Percentiles rank a stretch among this genome's conserved stretches.
Conservation (phyloP, 148 eudicot genomes). For the Pouteria glomerata region DNA sequence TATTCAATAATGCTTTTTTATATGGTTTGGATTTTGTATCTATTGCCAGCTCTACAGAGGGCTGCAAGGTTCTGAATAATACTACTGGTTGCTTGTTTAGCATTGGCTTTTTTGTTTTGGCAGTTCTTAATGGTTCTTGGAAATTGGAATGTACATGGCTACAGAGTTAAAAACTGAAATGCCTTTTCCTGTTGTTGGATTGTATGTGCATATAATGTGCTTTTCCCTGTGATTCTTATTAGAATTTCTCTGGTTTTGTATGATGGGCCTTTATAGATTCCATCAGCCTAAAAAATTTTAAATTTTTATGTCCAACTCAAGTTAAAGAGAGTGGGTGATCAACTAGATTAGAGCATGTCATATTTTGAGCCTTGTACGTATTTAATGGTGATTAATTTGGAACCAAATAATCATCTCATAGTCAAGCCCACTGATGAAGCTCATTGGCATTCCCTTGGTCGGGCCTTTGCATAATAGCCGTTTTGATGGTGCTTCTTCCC, state of each 20-base stretch:
- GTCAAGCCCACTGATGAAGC: too few relatives aligned
- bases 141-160: background rate
- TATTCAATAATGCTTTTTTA: background rate
- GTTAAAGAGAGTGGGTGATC: too few relatives aligned
- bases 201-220: background rate
- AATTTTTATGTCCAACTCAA: too few relatives aligned
- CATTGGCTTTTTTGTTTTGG: background rate
- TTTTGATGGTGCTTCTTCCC: too few relatives aligned
- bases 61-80: slow-evolving; percentile 8
- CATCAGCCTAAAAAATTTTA: too few relatives aligned
- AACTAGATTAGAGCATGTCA: too few relatives aligned
- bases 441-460: too few relatives aligned
- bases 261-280: background rate
- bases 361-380: too few relatives aligned
- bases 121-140: too few relatives aligned
- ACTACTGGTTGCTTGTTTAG: background rate
- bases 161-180: background rate
- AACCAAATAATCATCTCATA: too few relatives aligned
- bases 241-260: background rate
- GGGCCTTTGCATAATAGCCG: too few relatives aligned
- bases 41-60: background rate
- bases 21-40: background rate
- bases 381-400: too few relatives aligned
- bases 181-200: background rate
- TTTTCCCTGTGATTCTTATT: background rate